phyloP scores from a whole-genome alignment of 1,139 yeast genomes.

The Scheffersomyces titani region DNA sequence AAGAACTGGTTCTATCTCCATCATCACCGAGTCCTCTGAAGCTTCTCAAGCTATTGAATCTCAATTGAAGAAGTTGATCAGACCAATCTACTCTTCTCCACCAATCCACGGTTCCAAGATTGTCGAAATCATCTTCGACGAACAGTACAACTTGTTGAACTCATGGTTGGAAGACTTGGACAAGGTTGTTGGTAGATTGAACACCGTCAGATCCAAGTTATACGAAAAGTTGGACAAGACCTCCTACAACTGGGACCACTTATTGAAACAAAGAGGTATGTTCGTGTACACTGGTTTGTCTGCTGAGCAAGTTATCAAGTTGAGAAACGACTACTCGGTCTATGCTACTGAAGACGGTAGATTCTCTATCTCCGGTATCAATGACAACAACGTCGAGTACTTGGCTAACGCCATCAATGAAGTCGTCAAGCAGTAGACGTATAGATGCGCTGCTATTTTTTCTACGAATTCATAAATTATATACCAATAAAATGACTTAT shows the following conservation, averaged over 20 bases:
- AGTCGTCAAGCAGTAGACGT: slow-evolving; percentile 40
- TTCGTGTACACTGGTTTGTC: slow-evolving; percentile 87
- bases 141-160: slow-evolving; percentile 53
- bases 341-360: slow-evolving; percentile 91
- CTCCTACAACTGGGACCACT: slow-evolving; percentile 80
- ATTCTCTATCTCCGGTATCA: slow-evolving; percentile 88
- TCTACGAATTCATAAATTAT: background rate
- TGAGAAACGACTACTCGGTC: slow-evolving; percentile 72
- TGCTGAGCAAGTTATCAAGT: slow-evolving; percentile 65
- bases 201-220: slow-evolving; percentile 68
- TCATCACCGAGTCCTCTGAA: slow-evolving; percentile 52
- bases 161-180: slow-evolving; percentile 83
- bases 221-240: slow-evolving; percentile 55
- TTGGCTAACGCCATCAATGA: slow-evolving; percentile 74
- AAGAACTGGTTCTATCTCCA: slow-evolving; percentile 87
- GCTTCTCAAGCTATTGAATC: slow-evolving; percentile 59
- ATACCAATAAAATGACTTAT: background rate
- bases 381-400: slow-evolving; percentile 76
- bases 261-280: slow-evolving; percentile 93
- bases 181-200: slow-evolving; percentile 72
- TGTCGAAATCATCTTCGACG: slow-evolving; percentile 72
- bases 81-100: slow-evolving; percentile 91
- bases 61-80: slow-evolving; percentile 75
- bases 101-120: slow-evolving; percentile 93
- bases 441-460: background rate